Conservation (phyloP, 441 rosid genomes). For the Syzygium malaccense region DNA sequence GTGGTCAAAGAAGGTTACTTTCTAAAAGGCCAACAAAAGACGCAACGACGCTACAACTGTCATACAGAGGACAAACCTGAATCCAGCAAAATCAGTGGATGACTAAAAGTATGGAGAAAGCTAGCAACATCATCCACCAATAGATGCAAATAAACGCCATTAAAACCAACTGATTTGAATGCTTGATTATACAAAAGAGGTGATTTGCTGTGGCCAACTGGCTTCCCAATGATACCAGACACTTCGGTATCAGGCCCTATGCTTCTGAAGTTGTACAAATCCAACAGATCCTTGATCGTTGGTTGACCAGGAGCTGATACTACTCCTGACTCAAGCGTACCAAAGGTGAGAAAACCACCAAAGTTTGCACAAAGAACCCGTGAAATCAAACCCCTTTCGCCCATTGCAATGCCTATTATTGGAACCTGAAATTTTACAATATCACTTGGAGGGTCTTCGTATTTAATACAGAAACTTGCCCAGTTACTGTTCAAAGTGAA, state of each 20-base stretch:
- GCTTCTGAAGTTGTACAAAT: conserved; percentile 75
- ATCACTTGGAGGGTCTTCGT: background rate
- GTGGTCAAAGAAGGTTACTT: background rate
- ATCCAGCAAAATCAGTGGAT: conserved; percentile 55
- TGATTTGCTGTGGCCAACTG: conserved; percentile 91
- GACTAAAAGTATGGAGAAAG: conserved; percentile 44
- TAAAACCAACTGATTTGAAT: conserved; percentile 69
- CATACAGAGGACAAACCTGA: conserved; percentile 40
- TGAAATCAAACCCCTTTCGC: conserved; percentile 86
- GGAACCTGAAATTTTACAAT: conserved; percentile 53
- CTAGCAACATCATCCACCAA: conserved; percentile 56
- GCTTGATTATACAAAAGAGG: conserved; percentile 82
- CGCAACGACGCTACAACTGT: background rate
- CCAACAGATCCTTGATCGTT: conserved; percentile 56
- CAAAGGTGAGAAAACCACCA: conserved; percentile 86
- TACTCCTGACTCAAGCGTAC: conserved; percentile 66
- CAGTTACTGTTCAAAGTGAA: background rate
- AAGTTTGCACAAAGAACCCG: conserved; percentile 84
- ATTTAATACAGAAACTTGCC: background rate
- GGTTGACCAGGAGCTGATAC: conserved; percentile 97
- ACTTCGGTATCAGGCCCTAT: conserved; percentile 81
- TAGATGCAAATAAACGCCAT: conserved; percentile 70
- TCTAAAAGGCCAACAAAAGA: background rate
- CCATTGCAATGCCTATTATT: conserved; percentile 76
- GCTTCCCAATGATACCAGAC: conserved; percentile 86